Percentiles rank a stretch among this genome's conserved stretches.
These are phyloP conservation scores for Euphorbia pulcherrima DNA, from an alignment of 345 rosid species.

Conservation along the genomic window DNA sequence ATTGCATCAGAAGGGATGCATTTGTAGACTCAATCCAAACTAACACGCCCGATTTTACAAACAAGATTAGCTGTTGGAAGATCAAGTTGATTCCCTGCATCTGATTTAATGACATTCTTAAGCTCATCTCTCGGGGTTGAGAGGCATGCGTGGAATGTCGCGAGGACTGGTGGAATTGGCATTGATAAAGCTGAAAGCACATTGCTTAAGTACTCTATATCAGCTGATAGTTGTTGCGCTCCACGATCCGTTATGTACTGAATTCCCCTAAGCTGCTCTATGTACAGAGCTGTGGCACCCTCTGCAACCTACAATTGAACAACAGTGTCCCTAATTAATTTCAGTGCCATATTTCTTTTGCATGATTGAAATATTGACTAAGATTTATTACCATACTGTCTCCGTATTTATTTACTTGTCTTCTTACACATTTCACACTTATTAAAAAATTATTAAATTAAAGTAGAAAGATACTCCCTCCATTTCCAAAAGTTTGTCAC, in stretches of 20 bases:
- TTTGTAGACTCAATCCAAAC: conserved; percentile 45
- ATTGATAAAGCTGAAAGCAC: conserved; percentile 90
- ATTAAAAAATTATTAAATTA: too few species aligned
- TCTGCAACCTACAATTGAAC: conserved; percentile 70
- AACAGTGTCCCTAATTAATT: not conserved
- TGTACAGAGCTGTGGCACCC: conserved; percentile 85
- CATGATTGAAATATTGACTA: not conserved
- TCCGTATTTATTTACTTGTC: too few species aligned
- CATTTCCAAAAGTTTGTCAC: too few species aligned
- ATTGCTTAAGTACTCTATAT: conserved; percentile 90
- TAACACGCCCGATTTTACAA: conserved; percentile 78
- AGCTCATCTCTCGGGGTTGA: conserved; percentile 76
- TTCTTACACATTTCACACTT: too few species aligned
- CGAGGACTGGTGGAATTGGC: conserved; percentile 70
- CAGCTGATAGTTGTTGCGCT: conserved; percentile 80
- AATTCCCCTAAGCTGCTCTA: conserved; percentile 92
- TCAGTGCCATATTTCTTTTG: not conserved
- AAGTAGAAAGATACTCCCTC: too few species aligned
- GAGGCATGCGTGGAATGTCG: conserved; percentile 81
- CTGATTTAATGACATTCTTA: conserved; percentile 63
- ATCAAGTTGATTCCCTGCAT: conserved; percentile 70
- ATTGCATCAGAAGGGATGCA: not conserved
- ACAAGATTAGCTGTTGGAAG: conserved; percentile 74
- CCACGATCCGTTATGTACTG: conserved; percentile 86
- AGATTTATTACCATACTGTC: too few species aligned